Base-by-base conservation (phyloP, 2,329 filamentous ascomycete genomes). In the Colletotrichum liriopes region DNA sequence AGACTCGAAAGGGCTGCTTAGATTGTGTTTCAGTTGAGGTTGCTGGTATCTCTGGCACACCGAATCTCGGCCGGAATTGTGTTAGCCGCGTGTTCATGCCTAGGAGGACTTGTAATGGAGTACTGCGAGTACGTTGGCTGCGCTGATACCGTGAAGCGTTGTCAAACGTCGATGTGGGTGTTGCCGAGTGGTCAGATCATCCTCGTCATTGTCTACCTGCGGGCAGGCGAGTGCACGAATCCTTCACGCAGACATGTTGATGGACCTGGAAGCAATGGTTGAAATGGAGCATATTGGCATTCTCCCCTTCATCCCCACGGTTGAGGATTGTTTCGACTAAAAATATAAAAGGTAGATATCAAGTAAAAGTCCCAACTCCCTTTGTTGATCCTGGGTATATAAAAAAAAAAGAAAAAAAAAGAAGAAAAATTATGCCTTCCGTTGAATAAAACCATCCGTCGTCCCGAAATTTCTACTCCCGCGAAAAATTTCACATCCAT, bases 321-420 rank as follows among this genome's bases (percentile, higher is more conserved):
- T 9, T 35, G n/a, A 37, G 32, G 20, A 39, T 35, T 6, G n/a
- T 52, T 37, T 32, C 16, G 23, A 54, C 23, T 32, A 54, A 18
- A 16, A 52, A 63, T 43, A 32, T 29, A 35, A 26, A 14, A 37
- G 35, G 11, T 26, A 20, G 49, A 59, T 39, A 20, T 23, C 5
- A 55, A 37, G 32, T 43, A 45, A 26, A 54, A 32, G 32, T 63
- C 58, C 68, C 52, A 69, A 68, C 69, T 72, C 69, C 69, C n/a
- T 63, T 63, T 63, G 5, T 45, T 62, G 65, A 63, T 72, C 65
- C 58, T 54, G 68, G 69, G 69, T 72, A 72, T 72, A 72, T 68
- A 58, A 63, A 62, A 55, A 54, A 41, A 60, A 39, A 39, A 60
- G n/a, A 35, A 29, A 43, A 43, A 58, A 63, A 51, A 55, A 39